Base-by-base conservation (phyloP, 495 filamentous ascomycete species). In the Lentithecium fluviatile region DNA sequence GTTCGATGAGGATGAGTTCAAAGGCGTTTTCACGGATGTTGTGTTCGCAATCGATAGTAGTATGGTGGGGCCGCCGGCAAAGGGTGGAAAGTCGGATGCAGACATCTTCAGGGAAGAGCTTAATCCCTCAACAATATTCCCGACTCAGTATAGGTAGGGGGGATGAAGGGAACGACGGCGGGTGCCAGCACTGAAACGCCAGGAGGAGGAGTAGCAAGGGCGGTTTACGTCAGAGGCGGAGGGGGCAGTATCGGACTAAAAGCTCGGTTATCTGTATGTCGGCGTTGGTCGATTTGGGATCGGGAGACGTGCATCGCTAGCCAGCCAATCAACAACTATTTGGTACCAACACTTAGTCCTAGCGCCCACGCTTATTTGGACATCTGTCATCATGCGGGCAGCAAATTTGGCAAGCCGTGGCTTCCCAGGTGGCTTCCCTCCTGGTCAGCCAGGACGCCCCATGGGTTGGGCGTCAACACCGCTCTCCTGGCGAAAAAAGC, bases 21-120 rank as follows among this genome's bases (percentile, higher is more conserved):
- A 76, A n/a, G 85, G 86, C 24, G 80, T 81, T 52, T 87, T 91
- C 68, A 70, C 77, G 29, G 85, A 85, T 63, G 80, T 88, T 6
- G 83, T 88, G 0, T 90, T 91, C 68, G 86, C 87, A 1, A 84
- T 91, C 60, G 86, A 82, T 45, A 74, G 50, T 37, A 66, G 61
- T 6, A 45, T 45, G 24, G 60, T 12, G 58, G 65, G 32, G 32
- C 59, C 8, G 68, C 47, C 60, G 4, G 38, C 24, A 19, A 63
- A 72, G 52, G 69, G 62, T 19, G 72, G 71, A 13, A 32, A 62
- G 24, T 67, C 71, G 10, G 76, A 78, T 51, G 56, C 67, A 8
- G 75, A 77, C 40, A 62, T 73, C 8, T 78, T 78, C 67, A 69
- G 71, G 52, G 47, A 66, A 38, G 74, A 74, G 43, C 76, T 78